Evolutionary conservation across 192 early-diverging fungal species (phyloP), one percentile per base, ranked within the genome.

Genomic region (Chytriomyces confervae): DNA sequence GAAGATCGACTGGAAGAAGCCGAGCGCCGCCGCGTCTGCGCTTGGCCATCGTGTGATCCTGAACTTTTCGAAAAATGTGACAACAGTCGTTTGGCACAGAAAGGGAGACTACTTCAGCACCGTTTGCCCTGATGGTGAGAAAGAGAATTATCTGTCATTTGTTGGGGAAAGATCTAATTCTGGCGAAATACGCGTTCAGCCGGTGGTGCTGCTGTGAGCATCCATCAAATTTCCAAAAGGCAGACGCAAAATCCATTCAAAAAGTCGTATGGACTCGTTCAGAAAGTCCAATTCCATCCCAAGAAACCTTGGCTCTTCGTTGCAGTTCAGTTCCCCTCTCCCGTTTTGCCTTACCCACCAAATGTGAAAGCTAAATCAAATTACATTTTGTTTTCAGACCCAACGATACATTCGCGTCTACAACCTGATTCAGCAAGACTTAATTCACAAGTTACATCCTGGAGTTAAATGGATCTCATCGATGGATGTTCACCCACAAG

Each of bases 61-160:
- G 29, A 69, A 79, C 53, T 62, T 57, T 50, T 29, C 10, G 27
- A 66, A 79, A 48, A 60, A 20, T 10, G 93, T 96, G 46, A 96
- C 92, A 74, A 89, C 91, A 68, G 83, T 99, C 50, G 87, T 88
- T 36, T 99, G 97, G 97, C 97, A 99, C 83, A 87, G 94, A 66
- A 96, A 94, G 81, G 97, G 97, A 71, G 95, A 99, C 84, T 98
- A 99, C 83, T 91, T 98, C 85, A 88, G 94, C 1, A 93, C 94
- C 36, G 89, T 97, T 18, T 89, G 91, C 1, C 90, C 95, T 0
- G 92, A 97, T 75, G 93, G 91, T 80, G 89, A 85, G 71, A 27
- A 27, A 24, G 5, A 53, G 8, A 23, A 60, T 57, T 23, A 73
- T 7, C 36, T 24, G 47, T 18, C 13, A 76, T 50, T n/a, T 29